Evolutionary conservation across 176 grass and related monocot genomes (phyloP), one percentile per base, ranked within the genome.

Genomic region (Eleusine indica): DNA sequence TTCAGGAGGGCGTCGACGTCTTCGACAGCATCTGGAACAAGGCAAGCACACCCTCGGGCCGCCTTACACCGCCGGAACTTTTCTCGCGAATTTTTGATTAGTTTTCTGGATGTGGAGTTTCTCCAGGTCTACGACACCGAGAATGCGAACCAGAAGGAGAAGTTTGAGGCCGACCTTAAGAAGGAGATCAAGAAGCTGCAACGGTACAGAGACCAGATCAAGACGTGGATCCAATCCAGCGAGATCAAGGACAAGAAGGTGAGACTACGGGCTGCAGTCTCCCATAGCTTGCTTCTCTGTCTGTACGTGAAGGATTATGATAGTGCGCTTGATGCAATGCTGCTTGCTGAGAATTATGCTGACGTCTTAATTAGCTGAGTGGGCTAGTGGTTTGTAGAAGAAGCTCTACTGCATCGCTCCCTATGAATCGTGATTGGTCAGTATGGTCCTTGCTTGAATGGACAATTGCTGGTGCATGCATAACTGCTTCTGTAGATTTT

Each of bases 171-270:
- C 21, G 97, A 99, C 85, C 85, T 99, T 78, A 99, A 99, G 91
- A 99, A 99, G 84, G 97, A 99, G 87, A 99, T 99, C 78, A 99
- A 96, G 74, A 99, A 99, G 87, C 62, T 99, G 80, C 97, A 99
- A 89, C 91, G 93, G 22, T 99, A 99, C 73, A 86, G 97, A 66
- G 97, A 99, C 91, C 97, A 99, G 89, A 99, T 99, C 81, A 99
- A 99, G 87, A 96, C 97, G 32, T 99, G 97, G 97, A 96, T 99
- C 79, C 97, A 99, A 66, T 99, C 97, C 39, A 99, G 97, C 78
- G 97, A 99, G 80, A 99, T 99, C 83, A 99, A 99, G 91, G 97
- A 99, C 75, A 99, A 99, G 85, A 99, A 99, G 93, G 97, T 96
- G 44, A 85, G 77, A 0, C 32, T 41, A 16, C 32, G 21, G 19